Conservation (phyloP, 2,329 filamentous ascomycete genomes). For the Hypomyces rosellus region DNA sequence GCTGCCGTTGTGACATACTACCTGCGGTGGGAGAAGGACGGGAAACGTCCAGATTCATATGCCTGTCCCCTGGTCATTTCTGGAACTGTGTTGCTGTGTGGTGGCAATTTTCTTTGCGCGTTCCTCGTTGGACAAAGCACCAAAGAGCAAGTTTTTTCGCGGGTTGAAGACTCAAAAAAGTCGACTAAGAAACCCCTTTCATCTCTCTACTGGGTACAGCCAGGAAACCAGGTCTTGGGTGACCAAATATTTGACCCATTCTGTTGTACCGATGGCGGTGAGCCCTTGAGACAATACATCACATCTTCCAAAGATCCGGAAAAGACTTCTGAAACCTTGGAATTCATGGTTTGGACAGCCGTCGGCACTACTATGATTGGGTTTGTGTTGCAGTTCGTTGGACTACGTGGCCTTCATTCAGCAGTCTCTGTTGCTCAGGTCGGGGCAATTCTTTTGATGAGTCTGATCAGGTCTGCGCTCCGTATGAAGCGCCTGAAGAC, state of each 20-base stretch:
- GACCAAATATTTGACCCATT: conserved; percentile 18
- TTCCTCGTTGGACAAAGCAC: conserved; percentile 15
- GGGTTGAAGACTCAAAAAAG: not conserved
- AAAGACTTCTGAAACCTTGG: too few species aligned
- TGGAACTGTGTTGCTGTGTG: conserved; percentile 13
- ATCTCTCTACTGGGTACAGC: conserved; percentile 13
- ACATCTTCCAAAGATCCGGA: too few species aligned
- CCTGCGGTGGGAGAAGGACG: conserved; percentile 7
- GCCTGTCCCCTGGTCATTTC: conserved; percentile 13
- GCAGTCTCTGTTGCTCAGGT: too few species aligned
- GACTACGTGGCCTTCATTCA: too few species aligned
- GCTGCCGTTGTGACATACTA: conserved; percentile 11
- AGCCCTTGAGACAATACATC: too few species aligned
- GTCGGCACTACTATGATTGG: too few species aligned
- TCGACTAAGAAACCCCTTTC: conserved; percentile 1
- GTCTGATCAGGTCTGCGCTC: too few species aligned
- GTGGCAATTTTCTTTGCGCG: conserved; percentile 14
- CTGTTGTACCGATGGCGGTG: conserved; percentile 8
- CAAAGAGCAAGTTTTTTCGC: conserved; percentile 5
- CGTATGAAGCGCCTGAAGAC: too few species aligned
- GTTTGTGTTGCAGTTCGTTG: too few species aligned
- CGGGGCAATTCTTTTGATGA: too few species aligned
- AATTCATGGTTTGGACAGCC: too few species aligned
- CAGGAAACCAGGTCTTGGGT: conserved; percentile 14
- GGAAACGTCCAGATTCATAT: conserved; percentile 1